phyloP scores from a whole-genome alignment of 495 filamentous ascomycete species.

The Penicillium subrubescens region DNA sequence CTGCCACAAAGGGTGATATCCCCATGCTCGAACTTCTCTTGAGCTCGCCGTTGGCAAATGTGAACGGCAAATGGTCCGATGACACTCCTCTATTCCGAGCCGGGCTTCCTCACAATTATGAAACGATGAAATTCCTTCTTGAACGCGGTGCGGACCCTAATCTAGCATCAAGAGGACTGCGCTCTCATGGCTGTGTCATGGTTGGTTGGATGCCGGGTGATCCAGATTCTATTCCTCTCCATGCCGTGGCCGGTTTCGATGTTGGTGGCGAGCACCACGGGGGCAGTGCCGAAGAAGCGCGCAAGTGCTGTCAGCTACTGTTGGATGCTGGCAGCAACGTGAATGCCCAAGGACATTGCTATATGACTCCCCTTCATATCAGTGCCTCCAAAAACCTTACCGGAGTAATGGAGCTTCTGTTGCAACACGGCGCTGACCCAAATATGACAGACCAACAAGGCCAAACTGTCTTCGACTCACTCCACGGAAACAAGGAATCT shows the following conservation, averaged over 20 bases:
- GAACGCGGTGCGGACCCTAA: conserved; percentile 6
- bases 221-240: conserved; percentile 2
- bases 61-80: background rate
- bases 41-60: background rate
- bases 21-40: background rate
- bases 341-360: background rate
- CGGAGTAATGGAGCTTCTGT: background rate
- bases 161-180: conserved; percentile 1
- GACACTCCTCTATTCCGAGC: conserved; percentile 9
- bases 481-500: background rate
- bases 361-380: conserved; percentile 1
- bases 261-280: background rate
- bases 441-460: background rate
- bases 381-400: conserved; percentile 1
- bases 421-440: conserved; percentile 5
- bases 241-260: conserved; percentile 4
- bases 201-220: background rate
- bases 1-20: background rate
- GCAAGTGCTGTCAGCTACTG: conserved; percentile 5
- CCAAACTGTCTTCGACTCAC: background rate
- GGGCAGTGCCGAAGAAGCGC: background rate
- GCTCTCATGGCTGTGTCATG: conserved; percentile 6
- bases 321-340: conserved; percentile 5
- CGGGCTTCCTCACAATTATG: background rate
- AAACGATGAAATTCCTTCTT: conserved; percentile 6